phyloP scores from a whole-genome alignment of 768 basidiomycete genomes.

The Sarcodon aspratus region DNA sequence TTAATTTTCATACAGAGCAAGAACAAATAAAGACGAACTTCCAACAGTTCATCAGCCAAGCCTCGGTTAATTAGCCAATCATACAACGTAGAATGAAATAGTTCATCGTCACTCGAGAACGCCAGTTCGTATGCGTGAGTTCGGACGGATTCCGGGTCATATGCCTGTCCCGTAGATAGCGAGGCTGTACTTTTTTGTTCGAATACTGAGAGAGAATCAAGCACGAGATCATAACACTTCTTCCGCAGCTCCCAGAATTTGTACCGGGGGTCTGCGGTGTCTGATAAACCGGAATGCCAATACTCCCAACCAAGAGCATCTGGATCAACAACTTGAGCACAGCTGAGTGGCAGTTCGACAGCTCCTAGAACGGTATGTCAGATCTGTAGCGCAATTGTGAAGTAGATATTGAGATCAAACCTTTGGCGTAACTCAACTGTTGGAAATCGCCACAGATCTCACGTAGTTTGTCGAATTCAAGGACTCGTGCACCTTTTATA shows the following conservation, averaged over 20 bases:
- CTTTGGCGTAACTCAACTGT: slow-evolving; percentile 72
- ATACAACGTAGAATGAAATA: slow-evolving; percentile 91
- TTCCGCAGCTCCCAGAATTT: slow-evolving; percentile 48
- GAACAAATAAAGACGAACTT: slow-evolving; percentile 38
- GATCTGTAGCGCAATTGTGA: not conserved
- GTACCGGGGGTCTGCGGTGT: slow-evolving; percentile 37
- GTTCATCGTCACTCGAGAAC: slow-evolving; percentile 75
- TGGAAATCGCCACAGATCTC: slow-evolving; percentile 89
- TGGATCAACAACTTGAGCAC: slow-evolving; percentile 69
- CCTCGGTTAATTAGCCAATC: slow-evolving; percentile 83
- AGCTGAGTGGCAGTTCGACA: slow-evolving; percentile 74
- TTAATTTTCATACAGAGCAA: not conserved
- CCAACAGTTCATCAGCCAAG: slow-evolving; percentile 80
- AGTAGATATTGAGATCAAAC: slow-evolving; percentile 24
- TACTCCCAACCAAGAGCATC: slow-evolving; percentile 67
- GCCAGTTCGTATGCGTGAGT: slow-evolving; percentile 81
- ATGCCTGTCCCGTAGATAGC: slow-evolving; percentile 20
- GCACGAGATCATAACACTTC: slow-evolving; percentile 72
- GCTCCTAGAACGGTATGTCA: slow-evolving; percentile 39
- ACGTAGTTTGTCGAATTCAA: slow-evolving; percentile 74
- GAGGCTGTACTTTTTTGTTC: slow-evolving; percentile 39
- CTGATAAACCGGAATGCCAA: slow-evolving; percentile 53
- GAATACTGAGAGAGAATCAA: slow-evolving; percentile 73
- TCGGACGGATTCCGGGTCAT: slow-evolving; percentile 60
- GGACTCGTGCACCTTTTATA: slow-evolving; percentile 74